Evolutionary conservation across 495 filamentous ascomycete genomes (phyloP), one percentile per base, ranked within the genome.

Genomic region (Tuber aestivum): DNA sequence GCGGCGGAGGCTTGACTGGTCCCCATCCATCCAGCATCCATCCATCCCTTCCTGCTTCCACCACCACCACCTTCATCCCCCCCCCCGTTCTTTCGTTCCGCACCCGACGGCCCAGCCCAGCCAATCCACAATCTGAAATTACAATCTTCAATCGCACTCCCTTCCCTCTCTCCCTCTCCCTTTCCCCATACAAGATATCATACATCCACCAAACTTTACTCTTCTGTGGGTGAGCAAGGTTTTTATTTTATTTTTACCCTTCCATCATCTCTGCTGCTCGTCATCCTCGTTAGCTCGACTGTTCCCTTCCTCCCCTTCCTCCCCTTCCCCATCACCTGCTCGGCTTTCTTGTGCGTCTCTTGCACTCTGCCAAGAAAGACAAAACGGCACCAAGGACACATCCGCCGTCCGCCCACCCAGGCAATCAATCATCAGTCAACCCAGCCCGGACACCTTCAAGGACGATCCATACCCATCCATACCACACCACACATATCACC

Each of bases 71-170:
- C 38, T 40, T 40, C 38, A 40, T 40, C 38, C 69, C 56, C 18
- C 37, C 73, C 74, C 69, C 74, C 70, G 73, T 70, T 68, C 65
- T 45, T 42, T 74, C 71, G 73, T 70, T 72, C 77, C 70, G 70
- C 78, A 73, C 70, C 68, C 76, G 69, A 76, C 41, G 71, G 41
- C 48, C 42, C 74, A 70, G 69, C 74, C 74, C 69, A 75, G 74
- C 65, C 69, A 79, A 79, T 75, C 76, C 70, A 61, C 70, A 75
- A 79, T 78, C 75, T 69, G 71, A 69, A 76, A 70, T 69, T 41
- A 70, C 44, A 72, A 65, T 73, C 42, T 73, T 70, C 65, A 70
- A 71, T 42, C 71, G 8, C 21, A 68, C 50, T 72, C 61, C 48
- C 50, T 21, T 21, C 38, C 76, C 61, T 65, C 56, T 20, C 56